Conservation (phyloP, 768 basidiomycete genomes). For the Macrocybe gigantea region DNA sequence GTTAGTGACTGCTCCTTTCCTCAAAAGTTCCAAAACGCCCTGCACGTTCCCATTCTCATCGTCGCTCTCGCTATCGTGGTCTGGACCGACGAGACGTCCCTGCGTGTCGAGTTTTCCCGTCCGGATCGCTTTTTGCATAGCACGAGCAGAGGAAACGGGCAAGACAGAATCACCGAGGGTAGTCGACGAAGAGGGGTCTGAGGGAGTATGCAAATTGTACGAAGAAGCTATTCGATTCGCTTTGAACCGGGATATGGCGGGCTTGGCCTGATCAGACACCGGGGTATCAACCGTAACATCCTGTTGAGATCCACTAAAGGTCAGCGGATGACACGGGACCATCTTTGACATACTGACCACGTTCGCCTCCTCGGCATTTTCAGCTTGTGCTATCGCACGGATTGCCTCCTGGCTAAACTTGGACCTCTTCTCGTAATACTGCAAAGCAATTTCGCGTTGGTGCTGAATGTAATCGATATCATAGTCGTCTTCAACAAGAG, state of each 20-base stretch:
- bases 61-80: conserved; percentile 51
- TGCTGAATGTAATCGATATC: conserved; percentile 61
- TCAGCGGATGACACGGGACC: conserved; percentile 2
- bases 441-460: conserved; percentile 69
- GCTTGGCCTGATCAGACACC: conserved; percentile 35
- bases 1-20: conserved; percentile 47
- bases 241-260: conserved; percentile 61
- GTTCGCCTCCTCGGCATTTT: conserved; percentile 36
- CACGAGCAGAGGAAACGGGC: conserved; percentile 38
- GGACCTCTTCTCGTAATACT: conserved; percentile 59
- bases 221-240: conserved; percentile 46
- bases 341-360: conserved; percentile 29
- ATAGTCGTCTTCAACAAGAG: conserved; percentile 40
- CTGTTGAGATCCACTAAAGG: conserved; percentile 18
- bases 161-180: conserved; percentile 38
- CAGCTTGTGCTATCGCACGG: conserved; percentile 42
- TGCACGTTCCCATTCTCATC: conserved; percentile 43
- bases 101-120: conserved; percentile 50
- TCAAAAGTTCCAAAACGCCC: conserved; percentile 46
- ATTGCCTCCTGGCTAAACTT: conserved; percentile 50
- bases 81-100: conserved; percentile 43
- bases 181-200: conserved; percentile 22
- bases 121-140: conserved; percentile 46
- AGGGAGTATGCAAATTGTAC: conserved; percentile 32
- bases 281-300: conserved; percentile 37